Conservation (phyloP, 208 protist genomes). For the Wallacemonas sp. region DNA sequence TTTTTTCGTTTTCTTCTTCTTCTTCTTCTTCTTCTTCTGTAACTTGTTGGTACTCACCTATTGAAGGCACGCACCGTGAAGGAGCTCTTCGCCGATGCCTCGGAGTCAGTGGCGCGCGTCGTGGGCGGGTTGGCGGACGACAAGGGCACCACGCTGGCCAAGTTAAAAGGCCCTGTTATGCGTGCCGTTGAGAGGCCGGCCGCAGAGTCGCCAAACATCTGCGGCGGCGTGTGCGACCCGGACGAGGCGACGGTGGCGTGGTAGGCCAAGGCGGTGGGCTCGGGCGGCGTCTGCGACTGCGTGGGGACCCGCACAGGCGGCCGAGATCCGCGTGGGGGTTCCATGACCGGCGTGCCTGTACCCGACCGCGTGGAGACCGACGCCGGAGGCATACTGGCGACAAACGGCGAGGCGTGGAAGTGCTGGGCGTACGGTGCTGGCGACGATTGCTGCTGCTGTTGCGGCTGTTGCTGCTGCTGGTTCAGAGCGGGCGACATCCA, state of each 20-base stretch:
- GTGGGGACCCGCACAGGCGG: too few species aligned
- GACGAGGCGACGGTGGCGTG: too few species aligned
- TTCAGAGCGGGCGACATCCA: neutral
- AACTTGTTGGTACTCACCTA: too few species aligned
- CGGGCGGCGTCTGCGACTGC: too few species aligned
- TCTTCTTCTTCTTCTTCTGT: too few species aligned
- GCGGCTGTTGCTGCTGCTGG: neutral
- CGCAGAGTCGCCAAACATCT: too few species aligned
- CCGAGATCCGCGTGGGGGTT: neutral
- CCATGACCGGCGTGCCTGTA: neutral
- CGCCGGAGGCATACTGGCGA: neutral
- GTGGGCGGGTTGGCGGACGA: neutral
- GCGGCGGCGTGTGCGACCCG: too few species aligned
- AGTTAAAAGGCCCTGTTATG: too few species aligned
- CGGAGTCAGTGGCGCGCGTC: neutral
- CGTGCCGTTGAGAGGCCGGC: too few species aligned
- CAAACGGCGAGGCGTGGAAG: neutral
- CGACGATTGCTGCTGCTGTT: neutral
- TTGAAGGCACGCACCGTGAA: slow-evolving; percentile 15
- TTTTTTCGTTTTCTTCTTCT: too few species aligned
- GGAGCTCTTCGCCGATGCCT: neutral
- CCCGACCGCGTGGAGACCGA: neutral
- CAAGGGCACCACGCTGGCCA: neutral
- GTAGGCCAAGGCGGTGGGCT: too few species aligned
- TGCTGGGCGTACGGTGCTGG: neutral